Conservation (phyloP, 495 filamentous ascomycete species). For the Tuber aestivum region DNA sequence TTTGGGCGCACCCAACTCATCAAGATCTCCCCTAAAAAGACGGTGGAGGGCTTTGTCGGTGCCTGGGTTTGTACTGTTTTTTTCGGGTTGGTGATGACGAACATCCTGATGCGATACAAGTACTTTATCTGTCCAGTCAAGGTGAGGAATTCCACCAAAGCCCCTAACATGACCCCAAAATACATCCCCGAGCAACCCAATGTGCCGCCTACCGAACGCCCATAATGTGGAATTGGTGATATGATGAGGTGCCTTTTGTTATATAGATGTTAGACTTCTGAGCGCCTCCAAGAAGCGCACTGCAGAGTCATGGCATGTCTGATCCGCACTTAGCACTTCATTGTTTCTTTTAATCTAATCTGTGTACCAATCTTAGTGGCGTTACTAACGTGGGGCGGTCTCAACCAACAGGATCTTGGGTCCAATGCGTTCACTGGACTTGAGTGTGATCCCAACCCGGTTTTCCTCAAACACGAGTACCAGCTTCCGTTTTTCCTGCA, state of each 20-base stretch:
- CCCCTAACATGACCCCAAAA: not conserved
- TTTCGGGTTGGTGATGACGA: slow-evolving; percentile 76
- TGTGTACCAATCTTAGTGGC: not conserved
- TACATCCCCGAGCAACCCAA: not conserved
- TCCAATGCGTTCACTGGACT: slow-evolving; percentile 88
- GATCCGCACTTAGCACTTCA: slow-evolving; percentile 15
- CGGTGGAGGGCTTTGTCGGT: slow-evolving; percentile 94
- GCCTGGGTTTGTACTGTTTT: slow-evolving; percentile 93
- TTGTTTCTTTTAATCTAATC: not conserved
- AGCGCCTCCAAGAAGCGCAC: slow-evolving; percentile 27
- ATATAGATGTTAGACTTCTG: slow-evolving; percentile 41
- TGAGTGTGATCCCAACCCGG: slow-evolving; percentile 85
- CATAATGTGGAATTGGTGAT: not conserved
- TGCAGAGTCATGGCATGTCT: slow-evolving; percentile 26
- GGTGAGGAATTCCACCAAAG: slow-evolving; percentile 45
- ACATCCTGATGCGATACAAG: slow-evolving; percentile 81
- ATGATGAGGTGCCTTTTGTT: slow-evolving; percentile 36
- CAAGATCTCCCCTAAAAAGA: slow-evolving; percentile 98
- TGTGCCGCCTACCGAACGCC: not conserved
- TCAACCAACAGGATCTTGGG: slow-evolving; percentile 64
- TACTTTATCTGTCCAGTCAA: slow-evolving; percentile 99
- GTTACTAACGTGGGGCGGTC: slow-evolving; percentile 30
- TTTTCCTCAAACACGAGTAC: slow-evolving; percentile 75
- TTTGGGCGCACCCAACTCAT: slow-evolving; percentile 96
- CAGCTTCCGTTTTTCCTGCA: slow-evolving; percentile 63